phyloP scores from a whole-genome alignment of 306 rosid species.

The Glycyrrhiza uralensis region DNA sequence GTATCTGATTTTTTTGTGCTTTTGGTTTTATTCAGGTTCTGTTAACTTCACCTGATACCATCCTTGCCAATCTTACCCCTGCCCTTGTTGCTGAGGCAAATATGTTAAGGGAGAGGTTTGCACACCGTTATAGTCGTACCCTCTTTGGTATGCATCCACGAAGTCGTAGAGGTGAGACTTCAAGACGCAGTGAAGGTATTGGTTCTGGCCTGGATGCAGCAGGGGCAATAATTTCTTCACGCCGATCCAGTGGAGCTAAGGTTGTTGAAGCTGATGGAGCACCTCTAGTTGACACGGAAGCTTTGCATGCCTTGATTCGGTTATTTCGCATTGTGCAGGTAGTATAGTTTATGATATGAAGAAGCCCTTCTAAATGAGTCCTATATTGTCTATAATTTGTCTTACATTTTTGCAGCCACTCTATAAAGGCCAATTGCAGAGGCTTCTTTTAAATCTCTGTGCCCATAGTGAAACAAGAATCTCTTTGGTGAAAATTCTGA shows the following conservation, averaged over 20 bases:
- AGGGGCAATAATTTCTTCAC: conserved; percentile 64
- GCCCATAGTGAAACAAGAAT: conserved; percentile 85
- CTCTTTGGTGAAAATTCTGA: conserved; percentile 79
- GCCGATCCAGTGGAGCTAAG: conserved; percentile 72
- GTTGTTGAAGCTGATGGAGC: conserved; percentile 95
- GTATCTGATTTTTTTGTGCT: background rate
- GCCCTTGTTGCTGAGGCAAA: conserved; percentile 99
- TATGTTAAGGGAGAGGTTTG: conserved; percentile 95
- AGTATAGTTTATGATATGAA: background rate
- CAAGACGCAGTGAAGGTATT: conserved; percentile 77
- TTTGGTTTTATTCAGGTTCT: conserved; percentile 60
- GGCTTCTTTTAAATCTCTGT: conserved; percentile 91
- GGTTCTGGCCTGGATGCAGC: conserved; percentile 69
- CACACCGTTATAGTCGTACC: conserved; percentile 86
- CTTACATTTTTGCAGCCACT: conserved; percentile 69
- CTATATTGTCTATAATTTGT: conserved; percentile 13
- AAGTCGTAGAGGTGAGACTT: conserved; percentile 90
- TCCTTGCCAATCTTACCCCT: conserved; percentile 95
- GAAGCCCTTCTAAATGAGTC: background rate
- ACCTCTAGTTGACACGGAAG: conserved; percentile 80
- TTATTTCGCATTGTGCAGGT: conserved; percentile 97
- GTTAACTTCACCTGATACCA: conserved; percentile 88
- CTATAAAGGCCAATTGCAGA: conserved; percentile 91
- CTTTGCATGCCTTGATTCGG: conserved; percentile 85
- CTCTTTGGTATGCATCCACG: conserved; percentile 97